Evolutionary conservation across 2,329 filamentous ascomycete species (phyloP).

Genomic region (Nemania serpens): DNA sequence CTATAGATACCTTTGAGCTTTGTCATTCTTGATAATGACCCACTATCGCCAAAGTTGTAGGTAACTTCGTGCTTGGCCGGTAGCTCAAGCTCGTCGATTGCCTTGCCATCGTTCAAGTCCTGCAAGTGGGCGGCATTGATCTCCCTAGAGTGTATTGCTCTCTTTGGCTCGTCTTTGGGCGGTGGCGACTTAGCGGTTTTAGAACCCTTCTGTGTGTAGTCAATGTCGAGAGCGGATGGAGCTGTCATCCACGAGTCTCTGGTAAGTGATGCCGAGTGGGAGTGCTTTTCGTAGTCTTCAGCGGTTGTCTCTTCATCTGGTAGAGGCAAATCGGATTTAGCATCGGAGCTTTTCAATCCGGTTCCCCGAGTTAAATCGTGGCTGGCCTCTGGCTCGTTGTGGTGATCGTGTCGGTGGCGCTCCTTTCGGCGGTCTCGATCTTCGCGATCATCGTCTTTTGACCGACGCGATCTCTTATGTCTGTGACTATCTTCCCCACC

Average conservation of each 20-base stretch:
- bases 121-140: conserved; percentile 72
- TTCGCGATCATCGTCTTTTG: conserved; percentile 45
- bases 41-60: conserved; percentile 87
- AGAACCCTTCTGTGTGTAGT: conserved; percentile 71
- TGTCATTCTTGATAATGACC: conserved; percentile 95
- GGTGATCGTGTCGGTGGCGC: conserved; percentile 33
- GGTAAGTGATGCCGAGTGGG: conserved; percentile 50
- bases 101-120: conserved; percentile 62
- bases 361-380: conserved; percentile 43
- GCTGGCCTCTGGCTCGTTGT: conserved; percentile 36
- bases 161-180: conserved; percentile 64
- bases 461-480: conserved; percentile 67
- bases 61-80: conserved; percentile 66
- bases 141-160: conserved; percentile 78
- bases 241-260: conserved; percentile 96
- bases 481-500: conserved; percentile 58
- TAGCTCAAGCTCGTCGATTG: conserved; percentile 56
- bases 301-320: conserved; percentile 55
- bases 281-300: conserved; percentile 35
- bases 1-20: conserved; percentile 87
- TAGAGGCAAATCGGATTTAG: conserved; percentile 56
- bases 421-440: conserved; percentile 53
- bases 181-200: conserved; percentile 59
- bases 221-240: conserved; percentile 79
- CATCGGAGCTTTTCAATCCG: conserved; percentile 50